Conservation (phyloP, 805 yeast species). For the Nakazawaea populi region DNA sequence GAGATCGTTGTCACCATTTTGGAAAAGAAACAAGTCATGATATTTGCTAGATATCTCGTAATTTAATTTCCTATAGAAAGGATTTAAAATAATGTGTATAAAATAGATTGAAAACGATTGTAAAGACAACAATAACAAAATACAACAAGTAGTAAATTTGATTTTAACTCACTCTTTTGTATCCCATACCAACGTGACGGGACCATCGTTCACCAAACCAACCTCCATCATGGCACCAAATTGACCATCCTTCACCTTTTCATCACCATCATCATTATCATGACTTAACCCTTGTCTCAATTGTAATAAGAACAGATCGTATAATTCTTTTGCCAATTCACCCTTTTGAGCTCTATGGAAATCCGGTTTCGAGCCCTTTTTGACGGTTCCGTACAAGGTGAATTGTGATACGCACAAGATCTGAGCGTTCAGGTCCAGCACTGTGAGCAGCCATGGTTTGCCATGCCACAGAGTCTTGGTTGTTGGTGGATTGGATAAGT, state of each 20-base stretch:
- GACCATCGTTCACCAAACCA: conserved; percentile 83
- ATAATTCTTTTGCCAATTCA: conserved; percentile 40
- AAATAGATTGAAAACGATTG: too few relatives aligned
- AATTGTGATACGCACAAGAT: conserved; percentile 89
- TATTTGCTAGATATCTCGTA: background rate
- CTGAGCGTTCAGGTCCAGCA: conserved; percentile 62
- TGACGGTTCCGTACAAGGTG: conserved; percentile 78
- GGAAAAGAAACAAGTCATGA: conserved; percentile 17
- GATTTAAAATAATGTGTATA: too few relatives aligned
- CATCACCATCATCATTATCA: conserved; percentile 20
- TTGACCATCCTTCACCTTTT: conserved; percentile 75
- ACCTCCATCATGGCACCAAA: conserved; percentile 99
- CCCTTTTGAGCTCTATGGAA: conserved; percentile 92
- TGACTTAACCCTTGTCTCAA: conserved; percentile 46
- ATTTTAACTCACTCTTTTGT: conserved; percentile 36
- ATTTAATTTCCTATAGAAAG: background rate
- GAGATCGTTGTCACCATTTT: conserved; percentile 25
- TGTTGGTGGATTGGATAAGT: conserved; percentile 24
- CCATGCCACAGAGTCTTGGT: conserved; percentile 50
- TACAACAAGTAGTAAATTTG: background rate
- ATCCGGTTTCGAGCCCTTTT: conserved; percentile 93
- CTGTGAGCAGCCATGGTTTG: conserved; percentile 71
- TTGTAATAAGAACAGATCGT: conserved; percentile 43
- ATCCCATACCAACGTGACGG: conserved; percentile 82
- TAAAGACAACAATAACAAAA: too few relatives aligned